These are phyloP conservation scores for Pestalotiopsis sp. DNA, from an alignment of 2,329 filamentous ascomycete genomes.

Conservation along the genomic window DNA sequence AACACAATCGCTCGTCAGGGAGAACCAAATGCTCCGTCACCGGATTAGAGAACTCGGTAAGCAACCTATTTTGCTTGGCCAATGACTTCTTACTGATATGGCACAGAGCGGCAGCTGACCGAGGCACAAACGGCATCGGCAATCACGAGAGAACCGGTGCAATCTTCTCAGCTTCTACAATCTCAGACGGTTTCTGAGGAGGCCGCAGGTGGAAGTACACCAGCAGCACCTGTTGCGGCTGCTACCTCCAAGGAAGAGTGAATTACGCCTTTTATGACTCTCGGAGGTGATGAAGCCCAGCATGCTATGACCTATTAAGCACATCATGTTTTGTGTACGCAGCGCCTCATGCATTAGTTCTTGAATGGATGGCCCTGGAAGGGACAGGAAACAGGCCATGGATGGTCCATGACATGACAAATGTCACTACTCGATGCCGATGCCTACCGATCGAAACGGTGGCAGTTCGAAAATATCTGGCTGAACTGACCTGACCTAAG, in stretches of 20 bases:
- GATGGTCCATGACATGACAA: no score
- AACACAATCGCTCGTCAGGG: conserved; percentile 74
- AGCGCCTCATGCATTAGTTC: no score
- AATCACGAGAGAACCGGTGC: conserved; percentile 49
- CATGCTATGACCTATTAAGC: no score
- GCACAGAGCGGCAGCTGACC: conserved; percentile 52
- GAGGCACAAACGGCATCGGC: conserved; percentile 40
- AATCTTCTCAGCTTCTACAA: conserved; percentile 50
- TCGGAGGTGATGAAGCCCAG: no score
- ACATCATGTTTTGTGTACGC: no score
- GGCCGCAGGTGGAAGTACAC: conserved; percentile 9
- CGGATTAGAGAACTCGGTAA: conserved; percentile 74
- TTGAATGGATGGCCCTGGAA: no score
- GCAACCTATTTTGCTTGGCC: conserved; percentile 19
- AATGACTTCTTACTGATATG: conserved; percentile 8
- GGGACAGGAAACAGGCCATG: no score
- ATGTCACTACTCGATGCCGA: background rate
- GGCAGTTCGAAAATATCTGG: background rate
- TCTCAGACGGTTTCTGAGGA: conserved; percentile 49
- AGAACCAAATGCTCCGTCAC: conserved; percentile 82
- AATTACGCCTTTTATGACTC: background rate
- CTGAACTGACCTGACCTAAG: background rate
- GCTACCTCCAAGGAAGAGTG: conserved; percentile 23
- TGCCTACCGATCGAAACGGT: background rate
- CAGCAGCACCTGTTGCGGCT: conserved; percentile 17